Evolutionary conservation across 2,329 filamentous ascomycete species (phyloP).

Genomic region (Hymenoscyphus repandus): DNA sequence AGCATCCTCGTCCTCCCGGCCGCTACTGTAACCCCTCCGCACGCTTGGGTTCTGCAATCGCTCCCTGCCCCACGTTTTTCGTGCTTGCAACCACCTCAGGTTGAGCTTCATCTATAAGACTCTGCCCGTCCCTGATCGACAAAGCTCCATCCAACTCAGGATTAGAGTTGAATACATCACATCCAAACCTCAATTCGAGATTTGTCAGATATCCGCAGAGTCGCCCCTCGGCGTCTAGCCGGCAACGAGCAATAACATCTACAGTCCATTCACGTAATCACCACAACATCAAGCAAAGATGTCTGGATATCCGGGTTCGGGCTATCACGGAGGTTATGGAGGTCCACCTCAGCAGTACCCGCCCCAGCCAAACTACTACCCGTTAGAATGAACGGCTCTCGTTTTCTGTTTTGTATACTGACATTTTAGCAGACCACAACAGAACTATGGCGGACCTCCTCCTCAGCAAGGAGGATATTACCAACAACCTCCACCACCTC

Average conservation of each 20-base stretch:
- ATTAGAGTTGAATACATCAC: background rate
- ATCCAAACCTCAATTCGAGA: background rate
- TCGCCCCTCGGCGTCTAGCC: slow-evolving; percentile 14
- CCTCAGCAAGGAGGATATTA: slow-evolving; percentile 37
- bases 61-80: slow-evolving; percentile 2
- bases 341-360: slow-evolving; percentile 40
- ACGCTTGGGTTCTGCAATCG: slow-evolving; percentile 2
- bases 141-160: background rate
- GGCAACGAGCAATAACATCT: slow-evolving; percentile 8
- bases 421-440: slow-evolving; percentile 23
- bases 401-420: slow-evolving; percentile 26
- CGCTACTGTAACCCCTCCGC: background rate
- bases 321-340: slow-evolving; percentile 45
- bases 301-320: slow-evolving; percentile 57
- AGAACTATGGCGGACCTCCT: slow-evolving; percentile 28
- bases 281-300: slow-evolving; percentile 35
- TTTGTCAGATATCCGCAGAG: background rate
- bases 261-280: slow-evolving; percentile 1
- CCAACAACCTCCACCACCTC: slow-evolving; percentile 43
- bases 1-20: background rate
- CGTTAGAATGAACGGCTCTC: slow-evolving; percentile 36
- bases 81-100: background rate
- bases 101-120: slow-evolving; percentile 3
- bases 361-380: slow-evolving; percentile 42
- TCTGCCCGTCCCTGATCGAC: background rate